Base-by-base conservation (phyloP, 2,329 filamentous ascomycete genomes). In the Sclerotiophoma versabilis region DNA sequence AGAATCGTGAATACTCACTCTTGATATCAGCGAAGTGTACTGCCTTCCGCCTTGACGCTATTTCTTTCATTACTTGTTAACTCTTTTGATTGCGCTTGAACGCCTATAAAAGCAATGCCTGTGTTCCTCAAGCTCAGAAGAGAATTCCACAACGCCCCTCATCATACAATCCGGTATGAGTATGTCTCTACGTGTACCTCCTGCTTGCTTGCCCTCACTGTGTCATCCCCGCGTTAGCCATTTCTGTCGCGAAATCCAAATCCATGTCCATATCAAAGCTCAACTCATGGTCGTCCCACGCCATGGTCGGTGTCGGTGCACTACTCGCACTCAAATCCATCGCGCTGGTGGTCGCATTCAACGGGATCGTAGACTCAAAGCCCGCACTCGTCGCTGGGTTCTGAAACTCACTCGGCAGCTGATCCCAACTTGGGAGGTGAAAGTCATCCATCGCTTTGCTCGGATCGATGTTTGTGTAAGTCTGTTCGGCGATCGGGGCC, bases 201-300 rank as follows among this genome's bases (percentile, higher is more conserved):
- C 5, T 11, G 10, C 22, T 5, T n/a, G 15, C 11, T 14, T 6
- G 5, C 8, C 2, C 33, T 54, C 14, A 48, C 32, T 44, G 32
- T 20, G 29, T 20, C 34, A 54, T 39, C 5, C 51, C 51, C 22
- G 51, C 45, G 17, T 49, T 49, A 29, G 46, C 46, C 36, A 56
- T 43, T 47, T 55, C 53, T 11, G 53, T 56, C 2, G 47, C 47
- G 22, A 56, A 56, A 49, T 66, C 54, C 43, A 67, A 32, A 57
- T 74, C 70, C 59, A 69, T 58, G 41, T 71, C 70, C 63, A 73
- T 66, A 11, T 59, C 56, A 42, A 75, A 74, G n/a, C 58, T 62
- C 52, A 72, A 47, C 14, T 71, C 68, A 8, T 48, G 54, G 23
- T 74, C 70, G 45, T 73, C 70, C 70, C 71, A 74, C 3, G 55